phyloP scores from a whole-genome alignment of 1,284 basidiomycete genomes.

The Pseudozyma pruni region DNA sequence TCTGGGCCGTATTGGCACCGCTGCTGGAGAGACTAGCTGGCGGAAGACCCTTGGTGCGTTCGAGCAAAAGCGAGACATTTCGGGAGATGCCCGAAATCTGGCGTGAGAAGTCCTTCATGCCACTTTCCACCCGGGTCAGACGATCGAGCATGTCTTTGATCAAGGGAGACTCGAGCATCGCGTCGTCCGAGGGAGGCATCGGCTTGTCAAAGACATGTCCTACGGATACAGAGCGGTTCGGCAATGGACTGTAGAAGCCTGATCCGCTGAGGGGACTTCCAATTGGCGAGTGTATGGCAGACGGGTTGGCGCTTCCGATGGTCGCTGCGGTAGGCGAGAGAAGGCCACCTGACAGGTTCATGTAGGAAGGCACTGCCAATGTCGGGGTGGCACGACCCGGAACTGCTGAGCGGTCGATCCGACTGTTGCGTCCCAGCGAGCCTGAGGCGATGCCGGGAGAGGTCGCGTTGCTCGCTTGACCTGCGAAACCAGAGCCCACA shows the following conservation, averaged over 20 bases:
- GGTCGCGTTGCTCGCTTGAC: slow-evolving; percentile 7
- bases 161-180: slow-evolving; percentile 62
- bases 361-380: slow-evolving; percentile 28
- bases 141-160: slow-evolving; percentile 81
- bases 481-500: slow-evolving; percentile 1
- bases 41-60: slow-evolving; percentile 69
- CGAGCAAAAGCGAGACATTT: slow-evolving; percentile 80
- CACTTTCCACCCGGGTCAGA: slow-evolving; percentile 77
- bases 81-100: slow-evolving; percentile 79
- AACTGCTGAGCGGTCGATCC: slow-evolving; percentile 4
- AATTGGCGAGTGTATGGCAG: slow-evolving; percentile 27
- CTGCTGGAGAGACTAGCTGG: slow-evolving; percentile 32
- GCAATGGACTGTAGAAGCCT: slow-evolving; percentile 19
- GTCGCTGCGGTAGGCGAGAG: slow-evolving; percentile 53
- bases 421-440: slow-evolving; percentile 10
- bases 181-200: slow-evolving; percentile 12
- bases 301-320: slow-evolving; percentile 22
- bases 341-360: slow-evolving; percentile 43
- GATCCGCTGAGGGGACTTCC: slow-evolving; percentile 30
- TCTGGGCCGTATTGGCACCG: slow-evolving; percentile 13
- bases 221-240: slow-evolving; percentile 30
- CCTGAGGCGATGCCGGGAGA: slow-evolving; percentile 12
- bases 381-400: slow-evolving; percentile 34
- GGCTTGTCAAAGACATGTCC: slow-evolving; percentile 30
- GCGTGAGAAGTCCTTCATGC: slow-evolving; percentile 78